These are phyloP conservation scores for Gossypium stocksii DNA, from an alignment of 345 rosid species.

Conservation along the genomic window DNA sequence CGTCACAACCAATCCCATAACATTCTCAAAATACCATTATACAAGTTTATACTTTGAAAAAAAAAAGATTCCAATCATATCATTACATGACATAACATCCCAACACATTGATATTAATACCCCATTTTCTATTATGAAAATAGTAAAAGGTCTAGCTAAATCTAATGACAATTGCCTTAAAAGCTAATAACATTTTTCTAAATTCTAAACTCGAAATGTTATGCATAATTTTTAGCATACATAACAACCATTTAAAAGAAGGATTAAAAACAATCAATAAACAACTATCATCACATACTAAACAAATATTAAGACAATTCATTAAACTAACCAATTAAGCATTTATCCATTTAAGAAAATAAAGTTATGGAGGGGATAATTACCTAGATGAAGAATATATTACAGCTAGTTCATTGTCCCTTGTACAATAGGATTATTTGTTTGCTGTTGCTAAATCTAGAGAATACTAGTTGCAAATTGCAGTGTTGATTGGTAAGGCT, in stretches of 20 bases:
- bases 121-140: not conserved
- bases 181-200: not conserved
- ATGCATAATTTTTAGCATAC: not conserved
- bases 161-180: not conserved
- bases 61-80: not conserved
- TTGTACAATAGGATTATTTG: conserved; percentile 22
- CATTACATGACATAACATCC: not conserved
- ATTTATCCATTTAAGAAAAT: conserved; percentile 10
- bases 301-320: conserved; percentile 1
- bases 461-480: conserved; percentile 55
- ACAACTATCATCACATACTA: conserved; percentile 7
- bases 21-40: not conserved
- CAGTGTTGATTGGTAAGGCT: conserved; percentile 82
- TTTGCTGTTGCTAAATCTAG: conserved; percentile 43
- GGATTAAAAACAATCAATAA: not conserved
- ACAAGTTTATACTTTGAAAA: not conserved
- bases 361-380: conserved; percentile 14
- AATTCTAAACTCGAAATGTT: not conserved
- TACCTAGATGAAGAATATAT: conserved; percentile 35
- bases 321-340: conserved; percentile 1
- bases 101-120: no score
- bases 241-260: not conserved
- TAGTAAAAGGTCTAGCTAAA: not conserved
- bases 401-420: conserved; percentile 33
- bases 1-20: not conserved